Conservation (phyloP, 1,139 yeast genomes). For the Yamadazyma diddensiae region DNA sequence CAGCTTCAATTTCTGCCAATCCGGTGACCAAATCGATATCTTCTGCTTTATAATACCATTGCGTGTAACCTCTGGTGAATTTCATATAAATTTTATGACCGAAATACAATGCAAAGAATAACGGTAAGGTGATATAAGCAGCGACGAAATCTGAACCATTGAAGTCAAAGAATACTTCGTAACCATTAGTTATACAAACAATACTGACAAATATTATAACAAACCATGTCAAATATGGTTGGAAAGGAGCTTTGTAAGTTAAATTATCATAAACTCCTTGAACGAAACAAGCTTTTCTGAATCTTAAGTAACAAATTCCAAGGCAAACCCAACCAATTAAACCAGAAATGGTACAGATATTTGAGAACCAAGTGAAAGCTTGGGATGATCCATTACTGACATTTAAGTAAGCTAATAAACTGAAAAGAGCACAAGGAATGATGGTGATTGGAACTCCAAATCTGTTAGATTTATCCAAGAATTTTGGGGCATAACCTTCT, state of each 20-base stretch:
- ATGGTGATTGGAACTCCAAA: conserved; percentile 37
- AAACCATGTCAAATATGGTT: conserved; percentile 43
- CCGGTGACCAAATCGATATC: conserved; percentile 18
- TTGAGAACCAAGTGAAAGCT: conserved; percentile 65
- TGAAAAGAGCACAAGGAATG: conserved; percentile 22
- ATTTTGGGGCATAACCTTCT: conserved; percentile 46
- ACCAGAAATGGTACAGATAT: conserved; percentile 70
- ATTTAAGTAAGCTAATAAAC: conserved; percentile 62
- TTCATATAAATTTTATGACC: conserved; percentile 26
- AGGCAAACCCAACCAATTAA: conserved; percentile 64
- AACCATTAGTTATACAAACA: conserved; percentile 49
- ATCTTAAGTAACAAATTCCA: conserved; percentile 46
- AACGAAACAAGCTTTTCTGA: conserved; percentile 48
- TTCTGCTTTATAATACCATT: conserved; percentile 19
- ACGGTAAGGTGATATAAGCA: conserved; percentile 46
- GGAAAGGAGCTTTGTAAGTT: conserved; percentile 40
- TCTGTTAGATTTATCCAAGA: conserved; percentile 39
- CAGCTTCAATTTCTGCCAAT: conserved; percentile 21
- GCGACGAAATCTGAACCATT: conserved; percentile 47
- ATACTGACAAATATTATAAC: conserved; percentile 39
- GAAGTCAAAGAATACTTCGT: conserved; percentile 48
- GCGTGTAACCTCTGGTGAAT: conserved; percentile 23
- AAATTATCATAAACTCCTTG: conserved; percentile 29
- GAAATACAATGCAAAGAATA: conserved; percentile 15
- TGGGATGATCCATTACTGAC: conserved; percentile 51